Base-by-base conservation (phyloP, 2,329 filamentous ascomycete genomes). In the Beauveria bassiana region DNA sequence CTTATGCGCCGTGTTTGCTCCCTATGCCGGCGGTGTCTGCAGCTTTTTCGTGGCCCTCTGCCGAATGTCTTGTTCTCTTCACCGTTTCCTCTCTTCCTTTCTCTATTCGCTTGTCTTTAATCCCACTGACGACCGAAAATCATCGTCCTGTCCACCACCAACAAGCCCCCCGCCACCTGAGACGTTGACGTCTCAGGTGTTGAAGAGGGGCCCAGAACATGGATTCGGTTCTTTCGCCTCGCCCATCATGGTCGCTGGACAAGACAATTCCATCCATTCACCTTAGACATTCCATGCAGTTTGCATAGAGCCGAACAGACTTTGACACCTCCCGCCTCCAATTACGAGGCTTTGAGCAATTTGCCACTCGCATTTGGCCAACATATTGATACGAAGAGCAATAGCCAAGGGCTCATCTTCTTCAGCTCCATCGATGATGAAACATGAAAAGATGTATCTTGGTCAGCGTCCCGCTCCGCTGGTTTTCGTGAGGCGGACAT, bases 151-250 rank as follows among this genome's bases (percentile, higher is more conserved):
- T 46, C 57, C 40, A n/a, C 57, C 47, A 46, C 42, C 47, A 51
- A 10, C 31, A 20, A 28, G 28, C 42, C 54, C 54, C 45, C 40
- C 46, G 20, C 55, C 64, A 65, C 64, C 64, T 65, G 64, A 65
- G 64, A 65, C 64, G 63, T 51, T 16, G 18, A 61, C 64, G 64
- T 65, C 64, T 65, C 64, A 65, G 64, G 64, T 65, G 49, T 50
- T 26, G 28, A 55, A 45, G 61, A 61, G 53, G 57, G 53, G 57
- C 34, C 31, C 9, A 38, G 45, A n/a, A n/a, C 45, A 42, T 43
- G 47, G 38, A 20, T 31, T 58, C 14, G n/a, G 12, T 22, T 59
- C 45, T 31, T 59, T 59, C 34, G 47, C 31, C 46, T 59, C 46
- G 24, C 47, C 46, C 46, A 26, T 45, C 5, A 38, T 38, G 20